phyloP scores from a whole-genome alignment of 208 protist genomes.

The Balamuthia mandrillaris region DNA sequence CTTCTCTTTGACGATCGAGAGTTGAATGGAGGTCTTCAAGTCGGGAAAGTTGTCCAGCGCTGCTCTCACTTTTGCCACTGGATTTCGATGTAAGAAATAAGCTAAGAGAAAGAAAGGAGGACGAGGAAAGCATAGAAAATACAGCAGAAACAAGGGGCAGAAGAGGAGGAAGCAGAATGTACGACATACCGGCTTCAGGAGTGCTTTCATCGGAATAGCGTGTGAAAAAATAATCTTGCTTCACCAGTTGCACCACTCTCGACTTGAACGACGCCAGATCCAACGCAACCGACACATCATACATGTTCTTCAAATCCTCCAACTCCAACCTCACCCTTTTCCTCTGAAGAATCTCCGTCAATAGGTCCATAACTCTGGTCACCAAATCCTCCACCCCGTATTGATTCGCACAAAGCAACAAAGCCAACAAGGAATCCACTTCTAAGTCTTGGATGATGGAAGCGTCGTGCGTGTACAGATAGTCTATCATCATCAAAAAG shows the following conservation, averaged over 20 bases:
- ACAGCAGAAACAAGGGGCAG: not conserved
- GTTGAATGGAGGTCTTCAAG: not conserved
- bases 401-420: constrained; percentile 9
- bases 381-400: constrained; percentile 1
- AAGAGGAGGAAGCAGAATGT: not conserved
- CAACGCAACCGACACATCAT: not conserved
- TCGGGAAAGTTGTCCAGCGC: not conserved
- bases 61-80: not conserved
- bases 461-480: not conserved
- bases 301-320: not conserved
- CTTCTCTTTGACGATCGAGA: not conserved
- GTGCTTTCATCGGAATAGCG: not conserved
- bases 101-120: not conserved
- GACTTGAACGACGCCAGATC: too few relatives aligned
- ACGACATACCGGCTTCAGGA: not conserved
- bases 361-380: not conserved
- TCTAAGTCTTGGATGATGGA: too few relatives aligned
- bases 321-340: not conserved
- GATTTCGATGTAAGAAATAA: not conserved
- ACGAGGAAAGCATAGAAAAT: not conserved
- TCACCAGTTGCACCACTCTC: not conserved
- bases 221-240: not conserved
- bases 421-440: too few relatives aligned
- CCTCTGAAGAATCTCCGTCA: not conserved
- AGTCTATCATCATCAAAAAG: constrained; percentile 21